Evolutionary conservation across 495 filamentous ascomycete species (phyloP), one percentile per base, ranked within the genome.

Genomic region (Penicillium chermesinum): DNA sequence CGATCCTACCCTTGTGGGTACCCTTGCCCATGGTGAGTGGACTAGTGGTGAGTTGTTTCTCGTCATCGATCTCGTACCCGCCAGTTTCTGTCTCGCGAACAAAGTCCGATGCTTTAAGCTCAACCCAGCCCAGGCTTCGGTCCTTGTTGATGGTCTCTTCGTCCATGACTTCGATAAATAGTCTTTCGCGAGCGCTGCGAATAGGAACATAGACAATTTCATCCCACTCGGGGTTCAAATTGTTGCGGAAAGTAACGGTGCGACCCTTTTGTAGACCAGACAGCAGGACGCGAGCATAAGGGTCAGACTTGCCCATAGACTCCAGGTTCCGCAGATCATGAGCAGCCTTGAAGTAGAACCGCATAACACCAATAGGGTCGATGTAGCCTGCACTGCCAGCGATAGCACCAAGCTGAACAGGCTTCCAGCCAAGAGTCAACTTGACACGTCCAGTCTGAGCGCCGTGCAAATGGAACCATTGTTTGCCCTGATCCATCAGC

Each of bases 141-240:
- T 99, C 93, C 57, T 86, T 88, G 48, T 86, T 85, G 48, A 95
- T 72, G 41, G 80, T 88, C 68, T 99, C 93, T 44, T 89, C 79
- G 55, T 99, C 93, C 93, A 99, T 97, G 50, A 96, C 89, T 65
- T 98, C 93, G 12, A 99, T 67, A 0, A 80, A 80, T 15, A 99
- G 64, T 53, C 84, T 91, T 63, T 97, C 94, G 25, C 85, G 83
- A n/a, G 75, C 45, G 9, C 83, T 87, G 64, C 97, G 94, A 46
- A 99, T 79, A 0, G 94, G 91, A 0, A 99, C 79, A 64, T 99
- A 99, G 37, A 95, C 77, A 10, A 97, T 80, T 64, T 99, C 94
- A 58, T 99, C 89, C 86, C 87, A 99, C 25, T 94, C 84, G 2
- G 93, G 93, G 57, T 95, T 88, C 15, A 99, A 81, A 58, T 96